Percentiles rank a stretch among this genome's conserved stretches.
Conservation (phyloP, 1,139 yeast genomes). For the Sugiyamaella paludigena region DNA sequence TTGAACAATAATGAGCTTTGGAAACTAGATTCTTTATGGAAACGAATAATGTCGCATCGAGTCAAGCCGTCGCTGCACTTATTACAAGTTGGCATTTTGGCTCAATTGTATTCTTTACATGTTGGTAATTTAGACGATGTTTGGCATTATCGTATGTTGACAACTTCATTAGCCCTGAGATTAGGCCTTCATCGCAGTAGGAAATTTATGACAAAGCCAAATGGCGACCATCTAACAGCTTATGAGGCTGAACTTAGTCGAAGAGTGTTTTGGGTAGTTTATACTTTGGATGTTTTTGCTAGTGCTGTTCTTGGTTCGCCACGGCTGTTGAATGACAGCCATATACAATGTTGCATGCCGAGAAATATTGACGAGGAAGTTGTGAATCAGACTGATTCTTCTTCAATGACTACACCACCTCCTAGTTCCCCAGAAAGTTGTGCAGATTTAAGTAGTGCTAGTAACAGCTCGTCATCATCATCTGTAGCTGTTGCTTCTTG, state of each 20-base stretch:
- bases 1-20: constrained; percentile 8
- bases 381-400: constrained; percentile 43
- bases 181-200: constrained; percentile 84
- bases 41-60: background rate
- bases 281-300: constrained; percentile 71
- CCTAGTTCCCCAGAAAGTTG: constrained; percentile 42
- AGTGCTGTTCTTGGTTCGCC: constrained; percentile 82
- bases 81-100: constrained; percentile 64
- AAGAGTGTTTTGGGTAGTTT: constrained; percentile 80
- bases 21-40: constrained; percentile 12
- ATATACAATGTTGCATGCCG: constrained; percentile 84
- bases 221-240: constrained; percentile 43
- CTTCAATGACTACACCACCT: constrained; percentile 60
- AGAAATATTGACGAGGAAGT: constrained; percentile 57
- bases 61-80: constrained; percentile 61
- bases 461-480: background rate
- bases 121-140: constrained; percentile 73
- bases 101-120: constrained; percentile 68
- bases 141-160: constrained; percentile 72
- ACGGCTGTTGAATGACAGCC: constrained; percentile 70
- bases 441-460: constrained; percentile 6
- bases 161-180: constrained; percentile 82
- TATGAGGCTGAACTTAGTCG: constrained; percentile 78
- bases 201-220: constrained; percentile 70
- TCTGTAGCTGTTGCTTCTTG: constrained; percentile 25